Evolutionary conservation across 2,329 filamentous ascomycete species (phyloP).

Genomic region (Nectriaceae sp.): DNA sequence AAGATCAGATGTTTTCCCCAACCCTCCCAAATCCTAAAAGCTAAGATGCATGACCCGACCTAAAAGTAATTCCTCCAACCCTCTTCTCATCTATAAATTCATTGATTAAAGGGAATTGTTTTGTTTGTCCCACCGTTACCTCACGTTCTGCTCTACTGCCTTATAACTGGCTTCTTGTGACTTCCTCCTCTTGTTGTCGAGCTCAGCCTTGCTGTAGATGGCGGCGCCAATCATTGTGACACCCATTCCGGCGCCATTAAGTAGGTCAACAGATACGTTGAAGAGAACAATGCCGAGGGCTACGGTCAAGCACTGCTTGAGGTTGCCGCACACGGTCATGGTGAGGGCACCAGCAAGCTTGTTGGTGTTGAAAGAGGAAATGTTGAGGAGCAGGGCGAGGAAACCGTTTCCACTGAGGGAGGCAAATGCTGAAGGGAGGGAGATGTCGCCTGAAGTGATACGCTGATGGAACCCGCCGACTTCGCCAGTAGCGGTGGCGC

Average conservation of each 20-base stretch:
- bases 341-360: constrained; percentile 59
- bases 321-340: constrained; percentile 61
- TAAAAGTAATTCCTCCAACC: too few species aligned
- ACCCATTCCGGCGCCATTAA: constrained; percentile 58
- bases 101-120: constrained; percentile 24
- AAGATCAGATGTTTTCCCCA: too few species aligned
- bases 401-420: constrained; percentile 53
- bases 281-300: constrained; percentile 56
- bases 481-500: constrained; percentile 55
- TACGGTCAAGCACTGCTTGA: constrained; percentile 60
- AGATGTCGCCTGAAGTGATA: constrained; percentile 37
- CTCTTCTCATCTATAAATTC: constrained; percentile 29
- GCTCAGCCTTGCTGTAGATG: constrained; percentile 59
- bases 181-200: constrained; percentile 47
- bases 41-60: too few species aligned
- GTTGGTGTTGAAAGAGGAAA: constrained; percentile 60
- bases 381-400: constrained; percentile 57
- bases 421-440: constrained; percentile 39
- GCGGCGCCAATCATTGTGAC: constrained; percentile 57
- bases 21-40: too few species aligned
- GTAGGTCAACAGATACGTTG: constrained; percentile 49
- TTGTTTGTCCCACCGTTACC: constrained; percentile 14
- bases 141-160: constrained; percentile 35
- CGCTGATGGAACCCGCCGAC: constrained; percentile 42
- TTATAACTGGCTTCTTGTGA: constrained; percentile 34